Evolutionary conservation across 2,329 filamentous ascomycete genomes (phyloP).

Genomic region (Tolypocladium capitatum): DNA sequence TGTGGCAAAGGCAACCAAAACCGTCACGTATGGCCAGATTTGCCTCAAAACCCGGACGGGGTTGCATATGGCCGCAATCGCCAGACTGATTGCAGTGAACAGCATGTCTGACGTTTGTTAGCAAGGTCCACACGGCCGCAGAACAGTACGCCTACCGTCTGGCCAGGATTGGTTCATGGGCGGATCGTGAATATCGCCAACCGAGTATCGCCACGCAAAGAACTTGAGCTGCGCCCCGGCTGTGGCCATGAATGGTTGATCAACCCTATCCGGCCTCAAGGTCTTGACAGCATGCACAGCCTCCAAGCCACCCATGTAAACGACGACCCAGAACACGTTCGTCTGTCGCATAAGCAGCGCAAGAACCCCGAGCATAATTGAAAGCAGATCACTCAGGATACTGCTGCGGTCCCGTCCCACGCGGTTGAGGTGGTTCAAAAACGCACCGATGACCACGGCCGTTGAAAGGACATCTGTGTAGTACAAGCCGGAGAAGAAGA

Average conservation of each 20-base stretch:
- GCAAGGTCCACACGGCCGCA: not conserved
- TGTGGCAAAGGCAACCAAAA: slow-evolving; percentile 53
- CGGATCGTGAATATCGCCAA: slow-evolving; percentile 43
- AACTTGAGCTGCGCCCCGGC: slow-evolving; percentile 22
- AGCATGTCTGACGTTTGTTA: slow-evolving; percentile 32
- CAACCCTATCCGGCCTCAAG: slow-evolving; percentile 19
- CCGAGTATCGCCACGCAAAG: slow-evolving; percentile 28
- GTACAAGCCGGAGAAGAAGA: slow-evolving; percentile 92
- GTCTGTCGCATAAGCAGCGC: slow-evolving; percentile 78
- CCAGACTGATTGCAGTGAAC: slow-evolving; percentile 50
- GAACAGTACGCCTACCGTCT: slow-evolving; percentile 28
- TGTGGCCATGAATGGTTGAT: slow-evolving; percentile 17
- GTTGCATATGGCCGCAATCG: slow-evolving; percentile 40
- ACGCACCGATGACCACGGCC: slow-evolving; percentile 57
- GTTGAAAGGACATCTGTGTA: slow-evolving; percentile 89
- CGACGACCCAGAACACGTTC: slow-evolving; percentile 88
- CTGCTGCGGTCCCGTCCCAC: slow-evolving; percentile 20
- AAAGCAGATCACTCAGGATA: slow-evolving; percentile 25
- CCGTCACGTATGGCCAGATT: slow-evolving; percentile 45
- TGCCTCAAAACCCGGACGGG: slow-evolving; percentile 29
- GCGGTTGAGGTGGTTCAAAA: slow-evolving; percentile 41
- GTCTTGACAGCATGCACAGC: slow-evolving; percentile 36
- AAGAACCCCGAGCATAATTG: slow-evolving; percentile 44
- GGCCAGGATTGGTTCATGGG: slow-evolving; percentile 31
- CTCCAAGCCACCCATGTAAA: slow-evolving; percentile 57